phyloP scores from a whole-genome alignment of 2,329 filamentous ascomycete genomes.

The Nemania diffusa region DNA sequence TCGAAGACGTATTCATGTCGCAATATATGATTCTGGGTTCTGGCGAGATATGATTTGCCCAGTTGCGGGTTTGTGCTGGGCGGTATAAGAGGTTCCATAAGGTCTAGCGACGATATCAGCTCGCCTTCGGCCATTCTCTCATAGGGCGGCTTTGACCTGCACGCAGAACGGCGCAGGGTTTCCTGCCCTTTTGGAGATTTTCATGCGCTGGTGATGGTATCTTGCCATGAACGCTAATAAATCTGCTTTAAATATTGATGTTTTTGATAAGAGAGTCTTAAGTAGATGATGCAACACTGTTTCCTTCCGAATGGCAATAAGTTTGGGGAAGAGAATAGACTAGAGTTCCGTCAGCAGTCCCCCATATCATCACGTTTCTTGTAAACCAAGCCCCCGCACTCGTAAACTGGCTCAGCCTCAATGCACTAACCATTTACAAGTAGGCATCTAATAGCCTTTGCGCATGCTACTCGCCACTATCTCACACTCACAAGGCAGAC shows the following conservation, averaged over 20 bases:
- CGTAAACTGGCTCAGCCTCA: conserved; percentile 2
- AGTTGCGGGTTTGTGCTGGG: background rate
- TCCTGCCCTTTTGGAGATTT: background rate
- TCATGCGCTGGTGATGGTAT: background rate
- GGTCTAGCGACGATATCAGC: too few relatives aligned
- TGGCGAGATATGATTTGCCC: background rate
- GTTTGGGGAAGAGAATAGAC: background rate
- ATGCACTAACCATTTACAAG: background rate
- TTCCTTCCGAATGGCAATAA: background rate
- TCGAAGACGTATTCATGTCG: background rate
- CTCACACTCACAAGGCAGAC: background rate
- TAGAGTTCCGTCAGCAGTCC: background rate
- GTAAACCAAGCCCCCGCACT: background rate
- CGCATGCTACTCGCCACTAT: background rate
- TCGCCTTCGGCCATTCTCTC: background rate
- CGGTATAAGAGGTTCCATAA: background rate
- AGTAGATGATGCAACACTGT: background rate
- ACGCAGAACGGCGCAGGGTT: background rate
- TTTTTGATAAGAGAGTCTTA: background rate
- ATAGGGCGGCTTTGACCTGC: background rate
- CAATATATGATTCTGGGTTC: background rate
- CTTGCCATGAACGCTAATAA: background rate
- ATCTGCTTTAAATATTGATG: background rate
- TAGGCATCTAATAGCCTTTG: background rate
- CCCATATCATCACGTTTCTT: background rate